A percentile compares a stretch with the other conserved stretches of the same genome.
phyloP scores from a whole-genome alignment of 2,329 filamentous ascomycete species.

The Fonsecaea multimorphosa region DNA sequence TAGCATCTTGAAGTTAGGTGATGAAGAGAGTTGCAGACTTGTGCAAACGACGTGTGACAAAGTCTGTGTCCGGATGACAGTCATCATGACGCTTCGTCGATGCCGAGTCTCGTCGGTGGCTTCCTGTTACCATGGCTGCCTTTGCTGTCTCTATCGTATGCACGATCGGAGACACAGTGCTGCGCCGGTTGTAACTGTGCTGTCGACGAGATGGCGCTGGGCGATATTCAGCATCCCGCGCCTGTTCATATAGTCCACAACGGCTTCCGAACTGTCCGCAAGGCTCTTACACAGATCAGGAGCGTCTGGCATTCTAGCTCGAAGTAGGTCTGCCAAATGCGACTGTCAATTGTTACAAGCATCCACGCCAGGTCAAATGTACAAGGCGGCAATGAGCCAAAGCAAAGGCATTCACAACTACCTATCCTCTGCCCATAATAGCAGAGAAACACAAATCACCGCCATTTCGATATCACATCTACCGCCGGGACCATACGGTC shows the following conservation, averaged over 20 bases:
- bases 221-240: background rate
- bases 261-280: background rate
- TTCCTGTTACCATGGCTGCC: slow-evolving; percentile 1
- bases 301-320: background rate
- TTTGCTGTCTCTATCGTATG: background rate
- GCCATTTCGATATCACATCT: background rate
- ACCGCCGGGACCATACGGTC: background rate
- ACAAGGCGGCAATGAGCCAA: background rate
- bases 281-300: background rate
- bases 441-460: background rate
- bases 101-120: background rate
- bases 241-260: background rate
- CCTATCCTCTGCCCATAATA: background rate
- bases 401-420: background rate
- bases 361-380: background rate
- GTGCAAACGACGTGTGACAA: background rate
- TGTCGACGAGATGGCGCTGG: background rate
- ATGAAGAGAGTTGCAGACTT: background rate
- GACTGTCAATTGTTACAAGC: background rate
- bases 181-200: background rate
- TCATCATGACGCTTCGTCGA: background rate
- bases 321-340: background rate
- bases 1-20: slow-evolving; percentile 10
- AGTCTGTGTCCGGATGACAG: background rate
- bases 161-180: background rate